These are phyloP conservation scores for Colletotrichum sp. DNA, from an alignment of 2,329 filamentous ascomycete genomes.

Conservation along the genomic window DNA sequence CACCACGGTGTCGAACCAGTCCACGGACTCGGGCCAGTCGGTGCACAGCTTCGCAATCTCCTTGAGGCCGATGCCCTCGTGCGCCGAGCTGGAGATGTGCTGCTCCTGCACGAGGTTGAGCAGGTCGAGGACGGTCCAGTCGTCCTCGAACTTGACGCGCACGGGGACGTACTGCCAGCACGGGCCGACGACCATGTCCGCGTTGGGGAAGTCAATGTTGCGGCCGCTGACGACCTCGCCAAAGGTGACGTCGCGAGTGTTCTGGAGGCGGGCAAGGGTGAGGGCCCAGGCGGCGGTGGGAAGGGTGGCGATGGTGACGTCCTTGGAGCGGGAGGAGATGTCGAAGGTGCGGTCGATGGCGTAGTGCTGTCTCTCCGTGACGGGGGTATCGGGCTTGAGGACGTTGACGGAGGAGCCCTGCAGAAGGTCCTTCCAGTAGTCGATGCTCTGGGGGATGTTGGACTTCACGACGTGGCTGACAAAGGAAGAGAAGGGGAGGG, in stretches of 20 bases:
- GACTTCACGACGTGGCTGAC: constrained; percentile 46
- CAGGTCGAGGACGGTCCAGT: constrained; percentile 57
- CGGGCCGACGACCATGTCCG: constrained; percentile 65
- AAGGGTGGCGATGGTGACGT: constrained; percentile 67
- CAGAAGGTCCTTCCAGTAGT: constrained; percentile 67
- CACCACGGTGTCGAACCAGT: constrained; percentile 61
- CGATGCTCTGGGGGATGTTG: constrained; percentile 53
- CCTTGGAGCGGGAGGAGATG: constrained; percentile 52
- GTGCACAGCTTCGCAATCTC: constrained; percentile 57
- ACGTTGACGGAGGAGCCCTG: constrained; percentile 54
- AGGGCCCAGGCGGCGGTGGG: constrained; percentile 73
- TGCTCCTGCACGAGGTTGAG: constrained; percentile 61
- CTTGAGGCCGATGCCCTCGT: constrained; percentile 58
- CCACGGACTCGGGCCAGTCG: constrained; percentile 42
- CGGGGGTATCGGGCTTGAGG: constrained; percentile 42
- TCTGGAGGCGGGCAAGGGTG: constrained; percentile 60
- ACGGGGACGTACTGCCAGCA: constrained; percentile 73
- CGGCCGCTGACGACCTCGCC: constrained; percentile 71
- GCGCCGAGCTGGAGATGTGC: constrained; percentile 59
- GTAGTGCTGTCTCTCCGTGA: constrained; percentile 41
- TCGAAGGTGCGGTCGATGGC: constrained; percentile 47
- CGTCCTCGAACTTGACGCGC: constrained; percentile 57
- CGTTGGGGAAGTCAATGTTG: constrained; percentile 59
- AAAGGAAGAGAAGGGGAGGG: constrained; percentile 51
- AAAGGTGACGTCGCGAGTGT: constrained; percentile 63